Percentiles rank a stretch among this genome's conserved stretches.
Conservation (phyloP, 2,329 filamentous ascomycete species). For the Magnaporthiopsis incrustans region DNA sequence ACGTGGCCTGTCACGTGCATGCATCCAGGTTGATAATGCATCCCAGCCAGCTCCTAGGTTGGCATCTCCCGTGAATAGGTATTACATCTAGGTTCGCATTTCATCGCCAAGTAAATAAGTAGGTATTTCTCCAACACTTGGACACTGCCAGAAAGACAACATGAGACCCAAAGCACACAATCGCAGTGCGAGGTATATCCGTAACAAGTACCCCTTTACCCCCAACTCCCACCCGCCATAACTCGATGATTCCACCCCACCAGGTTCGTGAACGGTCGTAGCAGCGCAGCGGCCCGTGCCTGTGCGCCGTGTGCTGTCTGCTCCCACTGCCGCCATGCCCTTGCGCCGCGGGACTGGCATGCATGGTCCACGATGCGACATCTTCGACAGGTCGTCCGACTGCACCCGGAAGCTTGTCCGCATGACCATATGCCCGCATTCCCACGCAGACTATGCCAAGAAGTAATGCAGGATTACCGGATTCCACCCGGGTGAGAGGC, state of each 20-base stretch:
- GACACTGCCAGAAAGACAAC: background rate
- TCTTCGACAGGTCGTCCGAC: background rate
- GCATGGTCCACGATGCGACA: background rate
- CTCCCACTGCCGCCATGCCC: background rate
- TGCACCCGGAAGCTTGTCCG: background rate
- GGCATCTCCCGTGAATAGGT: background rate
- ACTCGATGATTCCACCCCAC: background rate
- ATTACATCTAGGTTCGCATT: slow-evolving; percentile 1
- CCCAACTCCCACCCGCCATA: background rate
- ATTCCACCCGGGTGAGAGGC: background rate
- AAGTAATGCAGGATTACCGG: background rate
- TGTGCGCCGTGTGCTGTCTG: background rate
- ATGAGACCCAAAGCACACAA: background rate
- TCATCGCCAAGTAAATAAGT: background rate
- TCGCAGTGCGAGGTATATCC: background rate
- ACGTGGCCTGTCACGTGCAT: background rate
- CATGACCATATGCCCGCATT: background rate
- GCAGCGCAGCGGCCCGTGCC: background rate
- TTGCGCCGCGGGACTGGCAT: background rate
- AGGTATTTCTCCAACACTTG: background rate
- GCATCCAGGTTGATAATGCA: background rate
- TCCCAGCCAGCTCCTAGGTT: background rate
- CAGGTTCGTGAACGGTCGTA: background rate
- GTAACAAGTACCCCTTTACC: background rate
- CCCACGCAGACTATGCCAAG: background rate